A percentile compares a stretch with the other conserved stretches of the same genome.
phyloP scores from a whole-genome alignment of 1,284 basidiomycete species.

The Mycena sp. region DNA sequence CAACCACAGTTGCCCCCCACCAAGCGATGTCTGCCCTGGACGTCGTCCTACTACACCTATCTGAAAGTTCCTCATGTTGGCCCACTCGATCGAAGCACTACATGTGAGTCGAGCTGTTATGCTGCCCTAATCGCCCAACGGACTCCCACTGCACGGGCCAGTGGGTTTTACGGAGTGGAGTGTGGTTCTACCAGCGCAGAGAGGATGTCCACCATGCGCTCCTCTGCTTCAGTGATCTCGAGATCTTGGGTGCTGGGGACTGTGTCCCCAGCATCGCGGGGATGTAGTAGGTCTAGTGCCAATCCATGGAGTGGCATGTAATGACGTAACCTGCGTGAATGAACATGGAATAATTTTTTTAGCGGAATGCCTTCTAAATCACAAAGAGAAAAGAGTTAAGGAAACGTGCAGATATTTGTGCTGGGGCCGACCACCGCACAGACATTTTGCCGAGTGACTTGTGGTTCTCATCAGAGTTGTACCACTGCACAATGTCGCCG shows the following conservation, averaged over 20 bases:
- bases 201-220: neutral
- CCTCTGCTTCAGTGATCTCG: neutral
- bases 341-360: slow-evolving; percentile 4
- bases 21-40: no score
- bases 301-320: neutral
- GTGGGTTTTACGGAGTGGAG: no score
- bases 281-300: neutral
- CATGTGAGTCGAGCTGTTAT: neutral
- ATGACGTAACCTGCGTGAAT: slow-evolving; percentile 2
- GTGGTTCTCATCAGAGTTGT: slow-evolving; percentile 10
- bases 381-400: slow-evolving; percentile 22
- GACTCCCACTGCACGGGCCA: no score
- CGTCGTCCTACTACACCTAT: no score
- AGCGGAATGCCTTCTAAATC: slow-evolving; percentile 8
- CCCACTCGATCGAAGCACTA: neutral
- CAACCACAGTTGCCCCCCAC: no score
- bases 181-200: neutral
- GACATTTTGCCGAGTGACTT: slow-evolving; percentile 5
- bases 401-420: slow-evolving; percentile 10
- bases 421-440: slow-evolving; percentile 16
- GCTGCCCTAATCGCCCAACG: no score
- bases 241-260: neutral
- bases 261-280: neutral
- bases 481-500: slow-evolving; percentile 21
- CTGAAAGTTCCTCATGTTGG: no score